These are phyloP conservation scores for Talaromyces rugulosus DNA, from an alignment of 2,329 filamentous ascomycete species.

Conservation along the genomic window DNA sequence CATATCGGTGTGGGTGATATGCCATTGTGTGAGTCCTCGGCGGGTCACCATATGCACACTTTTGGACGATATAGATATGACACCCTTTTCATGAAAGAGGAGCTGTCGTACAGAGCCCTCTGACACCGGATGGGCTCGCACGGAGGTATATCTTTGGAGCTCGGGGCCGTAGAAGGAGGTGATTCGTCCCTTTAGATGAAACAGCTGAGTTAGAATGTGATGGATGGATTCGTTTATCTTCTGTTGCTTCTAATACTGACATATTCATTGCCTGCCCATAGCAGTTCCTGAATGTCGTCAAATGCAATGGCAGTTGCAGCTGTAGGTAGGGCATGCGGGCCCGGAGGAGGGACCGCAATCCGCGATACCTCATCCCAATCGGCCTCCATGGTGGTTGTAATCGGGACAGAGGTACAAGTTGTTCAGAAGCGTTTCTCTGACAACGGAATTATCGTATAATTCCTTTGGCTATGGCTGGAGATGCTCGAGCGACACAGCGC, in stretches of 20 bases:
- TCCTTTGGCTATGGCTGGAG: not conserved
- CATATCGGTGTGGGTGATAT: conserved; percentile 75
- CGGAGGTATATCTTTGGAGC: conserved; percentile 84
- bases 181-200: conserved; percentile 67
- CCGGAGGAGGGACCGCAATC: conserved; percentile 74
- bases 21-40: conserved; percentile 81
- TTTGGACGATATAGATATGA: conserved; percentile 76
- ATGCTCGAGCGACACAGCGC: not conserved
- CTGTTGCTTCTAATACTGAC: conserved; percentile 48
- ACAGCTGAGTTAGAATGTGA: conserved; percentile 2
- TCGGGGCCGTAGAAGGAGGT: conserved; percentile 84
- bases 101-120: conserved; percentile 84
- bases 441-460: not conserved
- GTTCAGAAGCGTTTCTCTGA: conserved; percentile 9
- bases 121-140: conserved; percentile 67
- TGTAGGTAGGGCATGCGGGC: conserved; percentile 64
- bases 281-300: conserved; percentile 79
- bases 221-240: not conserved
- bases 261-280: conserved; percentile 91
- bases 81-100: conserved; percentile 83
- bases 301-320: conserved; percentile 79
- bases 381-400: conserved; percentile 36
- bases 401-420: not conserved
- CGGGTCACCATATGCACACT: conserved; percentile 87
- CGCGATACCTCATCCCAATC: conserved; percentile 66